Evolutionary conservation across 345 rosid genomes (phyloP).

Genomic region (Durio zibethinus): DNA sequence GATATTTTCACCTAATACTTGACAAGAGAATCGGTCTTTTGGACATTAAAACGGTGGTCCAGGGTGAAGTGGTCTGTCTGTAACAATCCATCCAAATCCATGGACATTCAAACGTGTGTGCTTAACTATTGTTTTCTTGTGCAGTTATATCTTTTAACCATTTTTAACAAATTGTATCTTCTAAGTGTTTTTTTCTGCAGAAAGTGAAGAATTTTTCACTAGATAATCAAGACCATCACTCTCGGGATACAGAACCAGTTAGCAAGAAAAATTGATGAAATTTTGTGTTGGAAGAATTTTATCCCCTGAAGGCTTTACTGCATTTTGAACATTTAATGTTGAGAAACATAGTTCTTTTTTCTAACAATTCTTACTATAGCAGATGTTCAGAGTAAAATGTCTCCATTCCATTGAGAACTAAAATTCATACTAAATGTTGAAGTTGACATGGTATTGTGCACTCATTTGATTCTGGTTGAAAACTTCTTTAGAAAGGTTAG

Average conservation of each 20-base stretch:
- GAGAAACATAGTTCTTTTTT: background rate
- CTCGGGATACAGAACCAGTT: slow-evolving; percentile 28
- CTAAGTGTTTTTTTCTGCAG: slow-evolving; percentile 36
- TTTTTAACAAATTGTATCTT: no score
- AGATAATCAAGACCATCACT: slow-evolving; percentile 33
- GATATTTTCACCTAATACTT: no score
- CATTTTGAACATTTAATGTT: background rate
- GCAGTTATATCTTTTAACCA: background rate
- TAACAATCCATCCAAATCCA: no score
- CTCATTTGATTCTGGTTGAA: background rate
- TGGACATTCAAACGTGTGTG: background rate
- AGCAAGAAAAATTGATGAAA: slow-evolving; percentile 38
- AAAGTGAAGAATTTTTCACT: slow-evolving; percentile 67
- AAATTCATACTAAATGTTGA: slow-evolving; percentile 1
- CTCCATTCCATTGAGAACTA: background rate
- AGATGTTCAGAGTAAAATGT: background rate
- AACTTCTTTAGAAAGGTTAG: background rate
- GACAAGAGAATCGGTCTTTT: no score
- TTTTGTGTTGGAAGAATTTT: background rate
- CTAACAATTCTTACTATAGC: background rate
- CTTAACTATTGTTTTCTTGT: background rate
- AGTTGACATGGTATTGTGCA: background rate
- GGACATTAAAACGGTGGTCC: no score
- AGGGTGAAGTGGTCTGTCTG: no score
- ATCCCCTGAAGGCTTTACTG: background rate